phyloP scores from a whole-genome alignment of 78 protist genomes.

The Dictyostelium purpureum region DNA sequence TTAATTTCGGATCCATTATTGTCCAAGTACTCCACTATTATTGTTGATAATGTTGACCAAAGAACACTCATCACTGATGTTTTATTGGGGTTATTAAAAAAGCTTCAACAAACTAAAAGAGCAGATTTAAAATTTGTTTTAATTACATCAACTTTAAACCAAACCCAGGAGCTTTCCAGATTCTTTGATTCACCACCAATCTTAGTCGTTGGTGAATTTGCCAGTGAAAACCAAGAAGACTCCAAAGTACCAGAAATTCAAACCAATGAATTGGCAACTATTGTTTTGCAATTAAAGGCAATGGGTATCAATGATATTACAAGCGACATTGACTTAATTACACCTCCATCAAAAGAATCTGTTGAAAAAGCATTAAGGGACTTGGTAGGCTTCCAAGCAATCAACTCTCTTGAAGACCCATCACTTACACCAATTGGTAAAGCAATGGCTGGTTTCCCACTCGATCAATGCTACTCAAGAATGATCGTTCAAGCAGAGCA shows the following conservation, averaged over 20 bases:
- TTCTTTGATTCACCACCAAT: conserved; percentile 80
- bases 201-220: conserved; percentile 92
- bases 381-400: conserved; percentile 61
- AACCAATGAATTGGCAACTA: conserved; percentile 64
- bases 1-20: conserved; percentile 88
- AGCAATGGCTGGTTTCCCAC: conserved; percentile 88
- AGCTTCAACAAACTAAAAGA: conserved; percentile 7
- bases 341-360: conserved; percentile 89
- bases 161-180: conserved; percentile 75
- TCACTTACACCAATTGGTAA: conserved; percentile 84
- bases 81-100: conserved; percentile 84
- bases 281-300: conserved; percentile 87
- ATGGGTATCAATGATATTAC: conserved; percentile 88
- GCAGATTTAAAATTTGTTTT: conserved; percentile 89
- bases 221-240: conserved; percentile 85
- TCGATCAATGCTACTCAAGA: conserved; percentile 76
- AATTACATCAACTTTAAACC: conserved; percentile 92
- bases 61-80: conserved; percentile 87
- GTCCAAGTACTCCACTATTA: conserved; percentile 80
- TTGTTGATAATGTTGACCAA: conserved; percentile 98
- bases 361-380: conserved; percentile 42
- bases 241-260: conserved; percentile 90
- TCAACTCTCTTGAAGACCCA: conserved; percentile 84
- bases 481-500: conserved; percentile 75
- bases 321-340: conserved; percentile 85